phyloP scores from a whole-genome alignment of 1,139 yeast species.

The Meyerozyma sp. region DNA sequence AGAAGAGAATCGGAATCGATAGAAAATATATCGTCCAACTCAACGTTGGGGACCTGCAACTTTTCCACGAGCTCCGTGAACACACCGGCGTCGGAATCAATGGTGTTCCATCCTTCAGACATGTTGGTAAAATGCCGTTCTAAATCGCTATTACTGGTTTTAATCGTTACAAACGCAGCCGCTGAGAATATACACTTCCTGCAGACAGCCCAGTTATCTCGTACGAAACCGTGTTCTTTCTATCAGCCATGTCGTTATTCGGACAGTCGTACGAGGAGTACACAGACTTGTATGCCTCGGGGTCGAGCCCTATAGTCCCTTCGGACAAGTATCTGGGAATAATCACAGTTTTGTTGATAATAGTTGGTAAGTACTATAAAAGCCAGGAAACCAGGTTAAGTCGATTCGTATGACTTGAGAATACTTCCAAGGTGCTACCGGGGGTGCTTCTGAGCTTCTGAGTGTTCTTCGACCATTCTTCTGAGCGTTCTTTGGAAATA shows the following conservation, averaged over 20 bases:
- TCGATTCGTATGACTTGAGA: no score
- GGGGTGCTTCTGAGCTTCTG: no score
- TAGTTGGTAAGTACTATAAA: slow-evolving; percentile 8
- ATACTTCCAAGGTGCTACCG: no score
- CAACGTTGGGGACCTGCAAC: slow-evolving; percentile 51
- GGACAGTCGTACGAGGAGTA: slow-evolving; percentile 3
- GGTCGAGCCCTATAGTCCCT: slow-evolving; percentile 3
- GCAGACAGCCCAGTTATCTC: no score
- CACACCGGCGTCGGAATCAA: slow-evolving; percentile 73
- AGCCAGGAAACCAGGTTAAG: background rate
- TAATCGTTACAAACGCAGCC: no score
- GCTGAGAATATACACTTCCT: no score
- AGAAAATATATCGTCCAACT: slow-evolving; percentile 56
- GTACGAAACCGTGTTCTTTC: background rate
- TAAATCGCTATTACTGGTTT: no score
- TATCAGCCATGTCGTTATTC: background rate
- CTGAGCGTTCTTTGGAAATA: no score
- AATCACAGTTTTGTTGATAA: slow-evolving; percentile 7
- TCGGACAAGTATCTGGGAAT: slow-evolving; percentile 7
- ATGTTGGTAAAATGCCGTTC: background rate
- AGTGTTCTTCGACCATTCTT: no score
- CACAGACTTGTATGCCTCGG: background rate
- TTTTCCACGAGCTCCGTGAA: slow-evolving; percentile 61
- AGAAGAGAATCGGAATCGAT: slow-evolving; percentile 45
- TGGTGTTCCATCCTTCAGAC: slow-evolving; percentile 55